Base-by-base conservation (phyloP, 495 filamentous ascomycete genomes). In the Glonium stellatum region DNA sequence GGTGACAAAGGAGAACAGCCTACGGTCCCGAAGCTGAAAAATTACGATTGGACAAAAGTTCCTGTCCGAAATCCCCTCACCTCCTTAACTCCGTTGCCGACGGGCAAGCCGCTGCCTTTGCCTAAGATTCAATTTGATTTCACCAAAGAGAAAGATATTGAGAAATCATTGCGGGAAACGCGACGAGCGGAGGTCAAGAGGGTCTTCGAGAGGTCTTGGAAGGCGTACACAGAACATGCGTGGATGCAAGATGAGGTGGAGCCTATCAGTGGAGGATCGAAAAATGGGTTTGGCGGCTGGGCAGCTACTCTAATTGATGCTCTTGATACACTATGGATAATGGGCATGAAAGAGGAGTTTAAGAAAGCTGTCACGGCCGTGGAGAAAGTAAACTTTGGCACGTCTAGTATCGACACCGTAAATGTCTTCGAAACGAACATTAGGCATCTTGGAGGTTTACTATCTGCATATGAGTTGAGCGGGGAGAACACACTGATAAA, bases 291-390 rank as follows among this genome's bases (percentile, higher is more conserved):
- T 73, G 82, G 79, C 55, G 84, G 84, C 10, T 87, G 81, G 82
- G 80, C 77, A 36, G 84, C 80, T 10, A 81, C 77, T 1, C 70
- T 82, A 58, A 79, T 87, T 13, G 84, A 87, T 69, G 75, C 79
- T 5, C 69, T 87, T 15, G 84, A 87, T 73, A 82, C 81, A 1
- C 72, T 87, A 1, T 76, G 82, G 69, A 84, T 87, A 25, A 85
- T 87, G 82, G 82, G 73, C 0, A 62, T 86, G 64, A 76, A 79
- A 21, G 73, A 80, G 0, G 84, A 87, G 46, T 83, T 86, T 50
- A 73, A 82, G 39, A 72, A 79, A 27, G 84, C 84, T 22, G 74
- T 86, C 55, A 65, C 74, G 34, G 81, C 79, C 21, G 67, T 81
- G 34, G 69, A 77, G 4, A 65, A 76, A 22, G 81, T 87, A 36